phyloP scores from a whole-genome alignment of 2,329 filamentous ascomycete genomes.

The Venturia effusa region DNA sequence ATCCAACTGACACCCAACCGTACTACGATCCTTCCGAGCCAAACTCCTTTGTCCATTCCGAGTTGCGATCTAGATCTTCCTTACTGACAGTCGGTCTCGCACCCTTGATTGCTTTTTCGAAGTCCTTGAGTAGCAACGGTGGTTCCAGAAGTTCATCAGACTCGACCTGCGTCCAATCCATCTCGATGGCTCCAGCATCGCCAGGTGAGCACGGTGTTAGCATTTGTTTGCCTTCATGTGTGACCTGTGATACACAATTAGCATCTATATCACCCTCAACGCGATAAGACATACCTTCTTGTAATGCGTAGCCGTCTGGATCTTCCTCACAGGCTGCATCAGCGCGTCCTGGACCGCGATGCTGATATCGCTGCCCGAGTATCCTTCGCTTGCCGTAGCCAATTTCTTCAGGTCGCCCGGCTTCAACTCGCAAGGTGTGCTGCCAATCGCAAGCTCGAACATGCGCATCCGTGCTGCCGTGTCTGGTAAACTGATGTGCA shows the following conservation, averaged over 20 bases:
- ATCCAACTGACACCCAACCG: neutral
- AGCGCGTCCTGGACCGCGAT: slow-evolving; percentile 93
- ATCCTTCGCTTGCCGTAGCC: slow-evolving; percentile 77
- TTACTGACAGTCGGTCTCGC: slow-evolving; percentile 82
- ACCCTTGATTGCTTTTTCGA: slow-evolving; percentile 80
- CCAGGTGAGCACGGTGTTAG: slow-evolving; percentile 91
- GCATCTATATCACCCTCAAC: neutral
- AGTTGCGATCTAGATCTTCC: slow-evolving; percentile 72
- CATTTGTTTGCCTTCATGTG: slow-evolving; percentile 53
- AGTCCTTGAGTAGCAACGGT: slow-evolving; percentile 78
- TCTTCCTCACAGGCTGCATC: slow-evolving; percentile 95
- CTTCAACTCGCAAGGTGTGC: slow-evolving; percentile 76
- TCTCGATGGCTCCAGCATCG: slow-evolving; percentile 74
- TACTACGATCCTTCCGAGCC: slow-evolving; percentile 69
- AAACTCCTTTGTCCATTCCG: slow-evolving; percentile 94
- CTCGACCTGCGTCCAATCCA: slow-evolving; percentile 84
- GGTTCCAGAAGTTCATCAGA: slow-evolving; percentile 80
- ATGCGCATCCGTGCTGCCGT: slow-evolving; percentile 77
- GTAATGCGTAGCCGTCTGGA: slow-evolving; percentile 95
- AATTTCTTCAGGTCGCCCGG: slow-evolving; percentile 69
- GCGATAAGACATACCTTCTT: slow-evolving; percentile 55
- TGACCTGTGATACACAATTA: slow-evolving; percentile 43
- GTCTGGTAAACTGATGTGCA: slow-evolving; percentile 92
- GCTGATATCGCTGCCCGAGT: slow-evolving; percentile 89
- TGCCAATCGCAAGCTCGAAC: slow-evolving; percentile 92